Evolutionary conservation across 139 green algal species (phyloP).

Genomic region (Dunaliella sp.): DNA sequence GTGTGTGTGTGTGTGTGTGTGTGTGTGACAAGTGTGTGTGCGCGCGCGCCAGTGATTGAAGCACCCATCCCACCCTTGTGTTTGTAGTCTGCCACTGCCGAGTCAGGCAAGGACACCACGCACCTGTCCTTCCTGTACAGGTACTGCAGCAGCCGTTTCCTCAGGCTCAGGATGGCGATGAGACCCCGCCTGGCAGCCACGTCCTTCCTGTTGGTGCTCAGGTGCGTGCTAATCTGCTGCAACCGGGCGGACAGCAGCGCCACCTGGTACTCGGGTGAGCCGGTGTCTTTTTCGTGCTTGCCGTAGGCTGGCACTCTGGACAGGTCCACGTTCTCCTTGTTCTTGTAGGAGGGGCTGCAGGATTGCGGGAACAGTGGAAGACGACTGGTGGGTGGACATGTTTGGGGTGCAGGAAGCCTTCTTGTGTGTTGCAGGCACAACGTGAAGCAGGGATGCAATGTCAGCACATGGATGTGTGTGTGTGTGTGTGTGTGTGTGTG

Average conservation of each 20-base stretch:
- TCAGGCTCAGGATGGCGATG: slow-evolving; percentile 54
- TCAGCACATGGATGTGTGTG: too few species aligned
- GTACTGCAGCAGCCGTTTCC: slow-evolving; percentile 72
- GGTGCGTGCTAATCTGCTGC: slow-evolving; percentile 50
- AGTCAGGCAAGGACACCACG: neutral
- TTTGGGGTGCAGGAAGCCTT: too few species aligned
- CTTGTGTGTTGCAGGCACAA: too few species aligned
- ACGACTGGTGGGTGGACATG: too few species aligned
- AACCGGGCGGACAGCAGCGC: slow-evolving; percentile 59
- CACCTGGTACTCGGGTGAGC: slow-evolving; percentile 64
- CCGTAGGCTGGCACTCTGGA: slow-evolving; percentile 23
- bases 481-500: too few species aligned
- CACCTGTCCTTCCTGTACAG: slow-evolving; percentile 59
- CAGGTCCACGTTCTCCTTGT: slow-evolving; percentile 66
- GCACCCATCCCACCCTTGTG: neutral
- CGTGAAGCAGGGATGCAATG: too few species aligned
- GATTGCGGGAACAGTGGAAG: too few species aligned
- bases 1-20: neutral
- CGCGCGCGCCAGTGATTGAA: neutral
- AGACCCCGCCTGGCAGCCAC: slow-evolving; percentile 58
- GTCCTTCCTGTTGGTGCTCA: slow-evolving; percentile 71
- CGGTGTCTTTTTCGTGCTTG: slow-evolving; percentile 49
- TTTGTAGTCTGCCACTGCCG: neutral
- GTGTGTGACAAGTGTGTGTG: neutral
- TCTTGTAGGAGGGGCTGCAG: slow-evolving; percentile 60